Evolutionary conservation across 116 monocot genomes (phyloP), one percentile per base, ranked within the genome.

Genomic region (Dioscorea cayenensis): DNA sequence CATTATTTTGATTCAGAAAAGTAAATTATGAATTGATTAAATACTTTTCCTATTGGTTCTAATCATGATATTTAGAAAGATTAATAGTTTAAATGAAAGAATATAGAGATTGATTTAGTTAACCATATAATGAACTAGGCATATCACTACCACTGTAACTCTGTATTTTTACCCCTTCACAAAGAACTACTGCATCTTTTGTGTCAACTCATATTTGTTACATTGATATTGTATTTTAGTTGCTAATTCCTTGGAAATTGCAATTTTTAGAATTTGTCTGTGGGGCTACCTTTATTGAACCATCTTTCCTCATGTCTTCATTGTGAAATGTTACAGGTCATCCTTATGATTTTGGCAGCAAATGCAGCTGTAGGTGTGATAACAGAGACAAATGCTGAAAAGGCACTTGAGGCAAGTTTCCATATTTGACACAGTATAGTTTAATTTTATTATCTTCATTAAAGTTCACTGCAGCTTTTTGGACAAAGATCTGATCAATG

Each of bases 381-480:
- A 71, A 97, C 97, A 22, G 97, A 97, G 81, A 97, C 97, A 74
- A 97, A 97, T 83, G 97, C 97, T 78, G 97, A 97, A 81, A 97
- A 97, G 70, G 97, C 97, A 37, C 85, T 97, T 59, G 93, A 88
- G 86, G 97, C 90, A 75, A 72, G 38, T 74, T 1, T 72, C 8
- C 18, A 55, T 55, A 18, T 11, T 19, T 55, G 55, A 18, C 2
- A 16, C 5, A n/a, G 2, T 16, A 55, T 16, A 55, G n/a, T 55
- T 43, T 7, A 11, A 55, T 55, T 8, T n/a, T 55, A 55, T 55
- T 55, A 55, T 14, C 55, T 55, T 55, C n/a, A 55, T 55, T 16
- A 55, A 55, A n/a, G 19, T 55, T 21, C 63, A 13, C 63, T 21
- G 4, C 23, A 12, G 23, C 10, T 12, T 27, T 63, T 35, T 65